Base-by-base conservation (phyloP, 139 green algal species). In the Chlorella ohadii region DNA sequence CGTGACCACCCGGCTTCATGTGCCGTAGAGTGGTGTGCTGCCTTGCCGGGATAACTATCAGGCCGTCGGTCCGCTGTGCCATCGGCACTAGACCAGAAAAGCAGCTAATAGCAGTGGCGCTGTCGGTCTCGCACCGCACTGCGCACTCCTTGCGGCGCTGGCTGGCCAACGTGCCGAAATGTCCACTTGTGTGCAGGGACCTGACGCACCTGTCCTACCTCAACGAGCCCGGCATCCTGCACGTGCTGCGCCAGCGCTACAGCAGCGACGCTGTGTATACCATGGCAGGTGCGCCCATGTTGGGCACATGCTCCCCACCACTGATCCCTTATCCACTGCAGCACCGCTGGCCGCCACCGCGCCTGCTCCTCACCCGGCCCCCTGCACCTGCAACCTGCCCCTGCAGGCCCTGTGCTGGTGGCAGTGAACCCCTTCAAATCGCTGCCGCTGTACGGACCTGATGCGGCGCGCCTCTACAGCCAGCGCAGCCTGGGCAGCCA, bases 211-310 rank as follows among this genome's bases (percentile, higher is more conserved):
- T 98, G 19, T 94, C 87, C 17, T 96, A 96, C 84, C 84, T 98
- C 20, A 98, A 98, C 72, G 94, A 98, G 89, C 95, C 96, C 0
- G 91, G 89, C n/a, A 95, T 98, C 39, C 83, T 98, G 51, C 85
- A 95, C 87, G 92, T 92, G 84, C 87, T 98, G 71, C 44, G 84
- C 11, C 68, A 89, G 76, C 76, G 90, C 28, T 91, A 87, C 75
- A 65, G 63, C 1, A 56, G 74, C 13, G 90, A 96, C 61, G 56
- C 83, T 2, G 95, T 98, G 36, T 98, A 98, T 89, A 97, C 95
- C 0, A 88, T 85, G 51, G 51, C 51, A 59, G 51, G 51, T 59
- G 51, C 51, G 51, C n/a, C n/a, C n/a, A n/a, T n/a, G 51, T 22
- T 23, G 51, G 51, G 44, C 44, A 51, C n/a, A n/a, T n/a, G n/a